phyloP scores from a whole-genome alignment of 2,329 filamentous ascomycete species.

The Trichoderma gracile region DNA sequence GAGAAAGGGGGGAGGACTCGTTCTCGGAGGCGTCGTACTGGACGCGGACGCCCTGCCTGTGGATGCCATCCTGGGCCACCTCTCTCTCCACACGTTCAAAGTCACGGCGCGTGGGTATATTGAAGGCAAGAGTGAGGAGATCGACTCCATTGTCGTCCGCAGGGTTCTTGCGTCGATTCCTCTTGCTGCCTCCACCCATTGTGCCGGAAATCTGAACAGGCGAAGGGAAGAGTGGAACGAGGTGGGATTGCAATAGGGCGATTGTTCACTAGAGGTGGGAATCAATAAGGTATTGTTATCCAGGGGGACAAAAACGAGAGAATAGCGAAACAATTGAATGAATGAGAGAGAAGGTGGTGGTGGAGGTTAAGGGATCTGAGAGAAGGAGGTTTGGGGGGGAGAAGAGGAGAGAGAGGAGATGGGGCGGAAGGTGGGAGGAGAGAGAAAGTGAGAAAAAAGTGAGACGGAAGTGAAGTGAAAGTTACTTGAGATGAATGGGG shows the following conservation, averaged over 20 bases:
- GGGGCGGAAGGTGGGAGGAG: neutral
- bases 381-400: neutral
- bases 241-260: neutral
- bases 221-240: neutral
- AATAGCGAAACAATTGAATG: too few species aligned
- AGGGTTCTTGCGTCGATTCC: constrained; percentile 16
- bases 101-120: constrained; percentile 28
- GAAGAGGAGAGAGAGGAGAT: too few species aligned
- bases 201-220: neutral
- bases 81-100: constrained; percentile 24
- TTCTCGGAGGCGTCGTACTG: constrained; percentile 25
- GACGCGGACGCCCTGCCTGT: neutral
- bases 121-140: constrained; percentile 29
- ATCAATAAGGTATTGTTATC: neutral
- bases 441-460: constrained; percentile 9
- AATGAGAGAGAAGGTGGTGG: neutral
- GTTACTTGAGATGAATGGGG: constrained; percentile 18
- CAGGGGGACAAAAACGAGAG: neutral
- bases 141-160: constrained; percentile 25
- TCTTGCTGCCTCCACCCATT: constrained; percentile 27
- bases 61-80: neutral
- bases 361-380: neutral
- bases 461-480: neutral
- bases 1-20: neutral
- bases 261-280: too few species aligned